Evolutionary conservation across 192 early-diverging fungal genomes (phyloP).

Genomic region (Coemansia sp.): DNA sequence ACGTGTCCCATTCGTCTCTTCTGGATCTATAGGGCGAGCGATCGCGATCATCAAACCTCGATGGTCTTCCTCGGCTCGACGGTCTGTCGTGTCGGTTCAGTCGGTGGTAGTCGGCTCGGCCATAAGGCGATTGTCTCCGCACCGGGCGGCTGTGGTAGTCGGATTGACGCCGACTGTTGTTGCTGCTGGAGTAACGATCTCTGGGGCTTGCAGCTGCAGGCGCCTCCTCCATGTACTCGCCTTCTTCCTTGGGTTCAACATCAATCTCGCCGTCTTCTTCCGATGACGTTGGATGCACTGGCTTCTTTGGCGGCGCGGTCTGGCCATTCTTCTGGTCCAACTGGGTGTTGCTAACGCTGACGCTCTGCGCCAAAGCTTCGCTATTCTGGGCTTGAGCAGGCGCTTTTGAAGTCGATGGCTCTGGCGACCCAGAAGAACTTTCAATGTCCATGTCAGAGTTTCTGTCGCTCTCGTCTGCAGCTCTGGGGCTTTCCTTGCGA

Average conservation of each 20-base stretch:
- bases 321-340: not conserved
- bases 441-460: conserved; percentile 50
- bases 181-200: not conserved
- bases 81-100: conserved; percentile 5
- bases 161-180: conserved; percentile 1
- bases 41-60: conserved; percentile 14
- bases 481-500: not conserved
- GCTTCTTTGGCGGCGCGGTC: not conserved
- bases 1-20: conserved; percentile 2
- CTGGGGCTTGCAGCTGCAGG: not conserved
- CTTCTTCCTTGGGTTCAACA: conserved; percentile 26
- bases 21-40: conserved; percentile 5
- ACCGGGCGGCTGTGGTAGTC: not conserved
- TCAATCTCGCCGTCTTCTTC: conserved; percentile 51
- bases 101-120: conserved; percentile 3
- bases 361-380: not conserved
- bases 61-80: not conserved
- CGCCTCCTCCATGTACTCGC: conserved; percentile 17
- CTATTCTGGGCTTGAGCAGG: not conserved
- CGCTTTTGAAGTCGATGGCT: not conserved
- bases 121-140: conserved; percentile 1
- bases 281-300: conserved; percentile 7
- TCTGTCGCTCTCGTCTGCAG: not conserved
- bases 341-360: not conserved
- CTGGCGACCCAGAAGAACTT: conserved; percentile 6